Evolutionary conservation across 2,329 filamentous ascomycete genomes (phyloP).

Genomic region (Tolypocladium amazonense): DNA sequence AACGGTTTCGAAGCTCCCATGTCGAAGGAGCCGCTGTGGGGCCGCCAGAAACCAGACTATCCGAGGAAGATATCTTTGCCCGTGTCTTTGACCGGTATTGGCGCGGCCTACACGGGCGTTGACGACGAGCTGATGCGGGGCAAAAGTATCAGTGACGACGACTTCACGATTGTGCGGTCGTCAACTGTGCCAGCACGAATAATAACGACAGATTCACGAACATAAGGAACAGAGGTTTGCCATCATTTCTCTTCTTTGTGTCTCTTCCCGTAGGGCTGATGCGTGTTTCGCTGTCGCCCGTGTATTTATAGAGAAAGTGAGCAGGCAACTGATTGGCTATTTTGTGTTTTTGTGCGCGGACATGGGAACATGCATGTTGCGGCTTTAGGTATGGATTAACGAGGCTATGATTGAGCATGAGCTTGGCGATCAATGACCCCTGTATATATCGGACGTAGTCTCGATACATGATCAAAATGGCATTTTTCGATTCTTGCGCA

Average conservation of each 20-base stretch:
- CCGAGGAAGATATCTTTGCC: conserved; percentile 5
- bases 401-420: not conserved
- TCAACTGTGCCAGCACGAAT: conserved; percentile 6
- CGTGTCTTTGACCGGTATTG: conserved; percentile 13
- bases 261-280: not conserved
- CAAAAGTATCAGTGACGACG: conserved; percentile 7
- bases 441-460: not conserved
- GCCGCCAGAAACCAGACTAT: not conserved
- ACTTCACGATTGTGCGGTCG: conserved; percentile 7
- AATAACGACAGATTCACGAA: conserved; percentile 9
- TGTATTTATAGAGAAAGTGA: not conserved
- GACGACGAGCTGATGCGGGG: conserved; percentile 9
- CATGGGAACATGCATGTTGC: not conserved
- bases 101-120: conserved; percentile 10
- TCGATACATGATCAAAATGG: not conserved
- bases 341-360: not conserved
- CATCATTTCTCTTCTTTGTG: not conserved
- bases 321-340: not conserved
- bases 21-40: not conserved
- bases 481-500: not conserved
- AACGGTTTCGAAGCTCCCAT: not conserved
- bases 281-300: not conserved
- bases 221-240: conserved; percentile 1
- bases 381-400: not conserved
- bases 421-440: not conserved